Evolutionary conservation across 2,329 filamentous ascomycete species (phyloP).

Genomic region (Clathrospora elynae): DNA sequence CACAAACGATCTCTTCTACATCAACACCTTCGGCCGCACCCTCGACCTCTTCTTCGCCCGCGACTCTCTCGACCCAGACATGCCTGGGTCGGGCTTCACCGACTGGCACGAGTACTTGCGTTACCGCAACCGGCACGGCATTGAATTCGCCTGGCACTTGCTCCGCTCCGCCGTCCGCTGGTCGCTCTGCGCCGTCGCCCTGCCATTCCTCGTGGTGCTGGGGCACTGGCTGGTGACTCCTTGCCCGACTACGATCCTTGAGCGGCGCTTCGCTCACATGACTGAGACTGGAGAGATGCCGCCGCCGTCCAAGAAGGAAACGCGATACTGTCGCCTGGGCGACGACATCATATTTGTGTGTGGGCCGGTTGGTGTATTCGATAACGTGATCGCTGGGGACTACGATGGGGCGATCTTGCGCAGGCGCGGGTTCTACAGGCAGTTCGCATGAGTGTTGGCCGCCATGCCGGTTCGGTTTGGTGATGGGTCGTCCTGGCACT

Average conservation of each 20-base stretch:
- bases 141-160: constrained; percentile 2
- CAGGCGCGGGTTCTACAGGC: constrained; percentile 5
- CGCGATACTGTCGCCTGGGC: constrained; percentile 13
- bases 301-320: constrained; percentile 10
- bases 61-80: constrained; percentile 4
- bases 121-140: constrained; percentile 6
- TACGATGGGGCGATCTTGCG: constrained; percentile 9
- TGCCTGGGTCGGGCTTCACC: constrained; percentile 17
- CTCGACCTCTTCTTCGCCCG: constrained; percentile 12
- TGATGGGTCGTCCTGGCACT: background rate
- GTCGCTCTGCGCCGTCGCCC: background rate
- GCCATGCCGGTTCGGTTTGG: background rate
- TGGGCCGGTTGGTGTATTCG: constrained; percentile 10
- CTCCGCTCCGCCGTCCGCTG: constrained; percentile 1
- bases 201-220: constrained; percentile 1
- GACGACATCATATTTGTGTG: constrained; percentile 14
- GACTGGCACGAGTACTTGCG: constrained; percentile 11
- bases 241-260: no score
- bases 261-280: constrained; percentile 1
- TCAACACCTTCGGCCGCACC: constrained; percentile 12
- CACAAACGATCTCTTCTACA: constrained; percentile 15
- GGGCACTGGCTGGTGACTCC: constrained; percentile 4
- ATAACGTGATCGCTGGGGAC: constrained; percentile 11
- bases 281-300: constrained; percentile 5
- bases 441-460: constrained; percentile 13